Percentiles rank a stretch among this genome's conserved stretches.
These are phyloP conservation scores for Penicillium parvum DNA, from an alignment of 495 filamentous ascomycete species.

Conservation along the genomic window DNA sequence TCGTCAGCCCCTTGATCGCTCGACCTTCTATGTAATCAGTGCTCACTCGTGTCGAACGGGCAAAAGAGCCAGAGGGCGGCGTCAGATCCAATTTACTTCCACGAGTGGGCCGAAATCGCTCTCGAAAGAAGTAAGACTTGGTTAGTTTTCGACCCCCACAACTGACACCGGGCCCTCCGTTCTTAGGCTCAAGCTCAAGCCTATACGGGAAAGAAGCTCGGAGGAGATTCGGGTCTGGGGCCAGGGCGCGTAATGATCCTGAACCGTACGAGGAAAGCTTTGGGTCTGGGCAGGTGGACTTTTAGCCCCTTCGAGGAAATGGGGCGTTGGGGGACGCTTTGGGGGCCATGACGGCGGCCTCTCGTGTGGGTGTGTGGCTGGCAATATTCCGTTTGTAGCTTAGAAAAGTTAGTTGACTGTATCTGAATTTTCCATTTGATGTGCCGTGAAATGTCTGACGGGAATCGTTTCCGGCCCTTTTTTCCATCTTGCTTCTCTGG, in stretches of 20 bases:
- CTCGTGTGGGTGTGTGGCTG: conserved; percentile 6
- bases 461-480: conserved; percentile 8
- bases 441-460: conserved; percentile 12
- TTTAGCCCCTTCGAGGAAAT: conserved; percentile 18
- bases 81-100: conserved; percentile 21
- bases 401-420: conserved; percentile 13
- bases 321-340: conserved; percentile 13
- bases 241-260: conserved; percentile 24
- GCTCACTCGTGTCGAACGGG: conserved; percentile 13
- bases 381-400: neutral
- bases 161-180: conserved; percentile 17
- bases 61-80: neutral
- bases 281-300: conserved; percentile 9
- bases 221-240: conserved; percentile 13
- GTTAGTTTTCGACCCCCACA: conserved; percentile 16
- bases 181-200: conserved; percentile 10
- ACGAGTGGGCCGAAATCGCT: conserved; percentile 13
- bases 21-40: conserved; percentile 8
- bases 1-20: conserved; percentile 9
- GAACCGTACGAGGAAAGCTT: conserved; percentile 12
- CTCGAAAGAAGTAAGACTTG: neutral
- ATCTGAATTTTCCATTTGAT: conserved; percentile 7
- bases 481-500: neutral
- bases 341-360: conserved; percentile 20
- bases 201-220: conserved; percentile 14